Evolutionary conservation across 495 filamentous ascomycete species (phyloP), one percentile per base, ranked within the genome.

Genomic region (Glonium stellatum): DNA sequence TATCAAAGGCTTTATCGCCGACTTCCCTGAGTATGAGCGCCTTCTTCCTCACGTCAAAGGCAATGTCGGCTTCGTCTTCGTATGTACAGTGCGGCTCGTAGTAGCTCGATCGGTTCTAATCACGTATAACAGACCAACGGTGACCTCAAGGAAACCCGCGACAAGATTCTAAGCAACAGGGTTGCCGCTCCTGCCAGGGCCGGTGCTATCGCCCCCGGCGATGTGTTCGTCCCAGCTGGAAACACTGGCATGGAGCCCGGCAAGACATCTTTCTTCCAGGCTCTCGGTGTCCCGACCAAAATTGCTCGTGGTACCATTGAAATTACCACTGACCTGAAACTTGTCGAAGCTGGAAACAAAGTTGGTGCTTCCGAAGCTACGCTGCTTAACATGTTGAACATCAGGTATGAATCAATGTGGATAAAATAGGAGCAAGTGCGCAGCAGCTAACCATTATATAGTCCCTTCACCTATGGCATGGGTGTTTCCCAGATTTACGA

Each of bases 261-360:
- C 79, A 99, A 99, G 87, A 99, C 93, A 69, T 96, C 93, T 69
- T 99, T 99, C 91, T 99, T 99, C 90, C 93, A 99, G 84, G 93
- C 93, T 73, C 95, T 99, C 76, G 93, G 93, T 88, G 90, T 99
- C 77, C 93, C 93, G 74, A 99, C 93, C 82, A 99, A 99, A 88
- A 99, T 99, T 79, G 93, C 93, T 71, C 95, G 93, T 95, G 93
- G 93, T 91, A 99, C 93, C 80, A 97, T 99, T 76, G 93, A 99
- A 92, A 99, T 99, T 76, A 96, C 91, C 56, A 84, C 87, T 69
- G 93, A 99, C 72, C 81, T 99, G 72, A 97, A 96, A 88, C 87
- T 99, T 70, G 87, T 97, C 78, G 90, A 96, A 80, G 85, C 89
- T 62, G 87, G 87, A 58, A 79, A 41, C 80, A 96, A 96, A 82